Conservation (phyloP, 139 green algal species). For the Picochlorum sp. region DNA sequence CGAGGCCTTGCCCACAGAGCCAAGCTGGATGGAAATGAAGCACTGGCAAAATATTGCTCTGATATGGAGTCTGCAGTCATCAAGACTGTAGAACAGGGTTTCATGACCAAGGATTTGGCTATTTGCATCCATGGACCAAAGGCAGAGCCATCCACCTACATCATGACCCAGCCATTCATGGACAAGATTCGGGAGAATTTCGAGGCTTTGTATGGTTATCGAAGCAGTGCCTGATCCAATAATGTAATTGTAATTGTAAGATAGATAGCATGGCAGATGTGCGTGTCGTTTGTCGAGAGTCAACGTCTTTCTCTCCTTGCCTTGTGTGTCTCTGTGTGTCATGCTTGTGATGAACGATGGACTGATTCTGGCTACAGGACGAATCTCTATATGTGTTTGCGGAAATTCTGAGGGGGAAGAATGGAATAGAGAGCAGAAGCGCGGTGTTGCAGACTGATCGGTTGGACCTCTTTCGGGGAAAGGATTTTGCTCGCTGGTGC, state of each 20-base stretch:
- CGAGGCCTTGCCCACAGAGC: conserved; percentile 79
- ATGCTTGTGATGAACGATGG: background rate
- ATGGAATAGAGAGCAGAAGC: conserved; percentile 28
- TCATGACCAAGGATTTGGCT: conserved; percentile 93
- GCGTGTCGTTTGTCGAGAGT: no score
- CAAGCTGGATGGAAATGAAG: conserved; percentile 84
- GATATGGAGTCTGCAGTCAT: conserved; percentile 83
- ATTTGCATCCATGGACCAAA: conserved; percentile 80
- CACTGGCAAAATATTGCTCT: conserved; percentile 62
- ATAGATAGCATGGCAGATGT: background rate
- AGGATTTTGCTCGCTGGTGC: conserved; percentile 35
- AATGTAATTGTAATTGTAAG: background rate
- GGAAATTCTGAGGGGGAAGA: conserved; percentile 31
- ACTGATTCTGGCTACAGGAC: background rate
- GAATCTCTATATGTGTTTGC: background rate
- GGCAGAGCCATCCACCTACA: conserved; percentile 66
- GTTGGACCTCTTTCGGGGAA: conserved; percentile 48
- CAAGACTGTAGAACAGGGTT: conserved; percentile 72
- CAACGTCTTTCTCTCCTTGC: no score
- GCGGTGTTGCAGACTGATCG: conserved; percentile 28
- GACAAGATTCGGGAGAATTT: conserved; percentile 62
- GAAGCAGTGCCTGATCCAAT: background rate
- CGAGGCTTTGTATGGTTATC: conserved; percentile 16
- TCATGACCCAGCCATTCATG: conserved; percentile 91
- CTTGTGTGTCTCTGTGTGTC: background rate